phyloP scores from a whole-genome alignment of 345 rosid species.

The Angophora floribunda region DNA sequence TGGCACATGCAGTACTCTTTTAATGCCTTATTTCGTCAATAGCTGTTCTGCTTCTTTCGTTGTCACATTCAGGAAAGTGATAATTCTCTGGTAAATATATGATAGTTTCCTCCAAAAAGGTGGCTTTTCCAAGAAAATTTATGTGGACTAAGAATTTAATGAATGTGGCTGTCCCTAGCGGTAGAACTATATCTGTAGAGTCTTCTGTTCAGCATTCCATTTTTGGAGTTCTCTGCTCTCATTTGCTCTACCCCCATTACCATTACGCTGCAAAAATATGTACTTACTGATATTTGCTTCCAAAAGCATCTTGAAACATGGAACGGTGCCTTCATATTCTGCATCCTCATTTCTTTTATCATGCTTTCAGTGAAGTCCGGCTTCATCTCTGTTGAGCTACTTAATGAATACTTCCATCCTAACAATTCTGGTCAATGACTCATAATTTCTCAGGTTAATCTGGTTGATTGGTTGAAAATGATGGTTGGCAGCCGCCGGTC shows the following conservation, averaged over 20 bases:
- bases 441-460: conserved; percentile 57
- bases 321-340: background rate
- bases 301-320: background rate
- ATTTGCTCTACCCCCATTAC: background rate
- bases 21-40: background rate
- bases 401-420: background rate
- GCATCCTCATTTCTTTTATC: background rate
- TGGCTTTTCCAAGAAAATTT: background rate
- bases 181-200: background rate
- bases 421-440: background rate
- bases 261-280: background rate
- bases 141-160: background rate
- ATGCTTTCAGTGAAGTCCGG: background rate
- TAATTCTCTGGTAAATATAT: background rate
- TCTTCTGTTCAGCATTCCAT: background rate
- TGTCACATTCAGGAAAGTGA: background rate
- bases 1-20: background rate
- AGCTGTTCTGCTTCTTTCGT: background rate
- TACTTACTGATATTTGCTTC: background rate
- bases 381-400: background rate
- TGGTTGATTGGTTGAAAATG: conserved; percentile 98
- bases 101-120: background rate
- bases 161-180: background rate
- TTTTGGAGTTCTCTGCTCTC: background rate
- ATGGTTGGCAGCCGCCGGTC: conserved; percentile 93